phyloP scores from a whole-genome alignment of 495 filamentous ascomycete species.

The Chaetomium cochliodes region DNA sequence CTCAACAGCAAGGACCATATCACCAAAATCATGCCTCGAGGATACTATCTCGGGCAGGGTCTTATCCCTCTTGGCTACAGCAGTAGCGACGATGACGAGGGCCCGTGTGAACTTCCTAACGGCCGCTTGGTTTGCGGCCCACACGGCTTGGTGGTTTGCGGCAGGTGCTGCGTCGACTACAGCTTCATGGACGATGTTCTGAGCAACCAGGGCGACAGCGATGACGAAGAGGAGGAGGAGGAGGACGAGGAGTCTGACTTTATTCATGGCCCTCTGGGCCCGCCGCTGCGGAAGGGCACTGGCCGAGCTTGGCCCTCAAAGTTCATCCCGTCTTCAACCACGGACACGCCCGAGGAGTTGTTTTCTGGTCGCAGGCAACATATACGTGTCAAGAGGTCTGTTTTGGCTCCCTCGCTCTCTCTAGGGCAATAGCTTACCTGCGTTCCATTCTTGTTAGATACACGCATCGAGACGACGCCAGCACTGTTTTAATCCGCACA shows the following conservation, averaged over 20 bases:
- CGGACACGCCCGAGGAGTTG: conserved; percentile 25
- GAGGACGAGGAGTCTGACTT: too few species aligned
- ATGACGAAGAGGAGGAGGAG: conserved; percentile 10
- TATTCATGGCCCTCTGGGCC: neutral
- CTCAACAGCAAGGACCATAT: too few species aligned
- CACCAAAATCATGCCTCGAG: conserved; percentile 7
- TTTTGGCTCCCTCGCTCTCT: too few species aligned
- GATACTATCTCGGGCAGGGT: conserved; percentile 6
- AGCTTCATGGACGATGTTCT: conserved; percentile 29
- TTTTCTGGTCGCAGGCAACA: conserved; percentile 23
- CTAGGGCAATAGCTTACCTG: neutral
- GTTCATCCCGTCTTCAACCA: conserved; percentile 31
- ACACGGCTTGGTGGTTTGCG: conserved; percentile 29
- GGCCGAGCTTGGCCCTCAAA: conserved; percentile 33
- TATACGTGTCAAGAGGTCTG: conserved; percentile 2
- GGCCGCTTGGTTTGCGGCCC: conserved; percentile 32
- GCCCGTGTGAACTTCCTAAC: conserved; percentile 31
- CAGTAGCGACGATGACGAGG: conserved; percentile 30
- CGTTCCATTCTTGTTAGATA: conserved; percentile 27
- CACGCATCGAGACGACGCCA: conserved; percentile 29
- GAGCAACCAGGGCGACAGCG: conserved; percentile 8
- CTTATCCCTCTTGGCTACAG: conserved; percentile 7
- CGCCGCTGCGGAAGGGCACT: conserved; percentile 26
- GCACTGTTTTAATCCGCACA: conserved; percentile 27
- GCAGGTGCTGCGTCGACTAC: conserved; percentile 31